Evolutionary conservation across 345 rosid species (phyloP), one percentile per base, ranked within the genome.

Genomic region (Salix purpurea): DNA sequence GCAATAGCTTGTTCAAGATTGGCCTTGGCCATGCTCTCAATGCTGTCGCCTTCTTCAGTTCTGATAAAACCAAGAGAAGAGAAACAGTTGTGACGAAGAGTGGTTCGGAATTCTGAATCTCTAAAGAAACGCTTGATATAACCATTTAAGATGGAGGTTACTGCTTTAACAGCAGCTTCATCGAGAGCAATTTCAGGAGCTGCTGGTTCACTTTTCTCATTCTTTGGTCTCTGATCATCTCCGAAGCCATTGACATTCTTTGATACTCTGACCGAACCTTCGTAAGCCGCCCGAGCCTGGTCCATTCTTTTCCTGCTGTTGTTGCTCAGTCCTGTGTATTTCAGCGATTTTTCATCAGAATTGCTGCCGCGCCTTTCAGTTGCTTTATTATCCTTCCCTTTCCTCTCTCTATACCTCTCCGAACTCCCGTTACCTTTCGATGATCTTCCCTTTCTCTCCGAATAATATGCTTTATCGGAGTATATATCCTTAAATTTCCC

Each of bases 131-230:
- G 54, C 73, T 81, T 86, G 39, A 79, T 80, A 70, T 80, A 84
- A 70, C 92, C 79, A 77, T 78, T 76, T 37, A 91, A 76, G 71
- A 89, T 91, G 58, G 95, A 89, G 65, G 89, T 72, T 71, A 80
- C 76, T 42, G 92, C 92, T 82, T 77, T 79, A 54, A 91, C 76
- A 61, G 91, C 92, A 83, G 77, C 92, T 82, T 89, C 88, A 85
- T 87, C 89, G 37, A 89, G 90, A 64, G 91, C 88, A 71, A 83
- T 85, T 65, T 76, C 81, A 66, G 85, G 58, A 77, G 54, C 77
- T 50, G 76, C n/a, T 12, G 76, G 81, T 66, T 65, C 48, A 68
- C 36, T 44, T 74, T 44, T 75, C 72, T 65, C 74, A 48, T 28
- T 70, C 74, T 69, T 85, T 69, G 70, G 42, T 66, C n/a, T 71